Base-by-base conservation (phyloP, 2,329 filamentous ascomycete species). In the Cylindrodendrum hubeiense region DNA sequence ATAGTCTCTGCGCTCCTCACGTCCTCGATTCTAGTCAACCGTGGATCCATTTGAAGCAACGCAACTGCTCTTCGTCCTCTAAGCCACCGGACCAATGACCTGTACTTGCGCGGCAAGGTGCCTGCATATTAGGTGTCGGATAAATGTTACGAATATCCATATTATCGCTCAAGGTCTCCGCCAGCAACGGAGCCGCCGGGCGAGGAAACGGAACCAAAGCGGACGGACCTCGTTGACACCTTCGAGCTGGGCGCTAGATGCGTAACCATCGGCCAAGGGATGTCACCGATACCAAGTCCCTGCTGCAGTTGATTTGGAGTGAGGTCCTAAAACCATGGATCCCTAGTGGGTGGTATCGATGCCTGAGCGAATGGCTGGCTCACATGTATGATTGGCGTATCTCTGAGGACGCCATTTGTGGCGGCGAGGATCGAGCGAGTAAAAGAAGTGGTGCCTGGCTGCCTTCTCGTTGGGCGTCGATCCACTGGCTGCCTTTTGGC, bases 261-360 rank as follows among this genome's bases (percentile, higher is more conserved):
- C 13, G 17, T 22, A 49, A 28, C 43, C 28, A 33, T 33, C 17
- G 5, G 22, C 30, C 21, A 30, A 22, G 39, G 34, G 8, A 39
- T 47, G 41, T 43, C 50, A 47, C 41, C 28, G 57, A 53, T 26
- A 53, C 57, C 50, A 60, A 30, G 50, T 28, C 41, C 30, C 46
- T 47, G 57, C 22, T 15, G 12, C 41, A 7, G n/a, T 54, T 9
- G 30, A 49, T 54, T 6, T 10, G 22, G 13, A 54, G 34, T 21
- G 34, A 47, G 30, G 44, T 17, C n/a, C 41, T 37, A 26, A 39
- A 28, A 39, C 21, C n/a, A 34, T 47, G 30, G 46, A 28, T 21
- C 22, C 26, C 21, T 33, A 41, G 39, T 33, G 57, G 21, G 10
- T 47, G n/a, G n/a, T n/a, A n/a, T 53, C 17, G 57, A 24, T n/a